These are phyloP conservation scores for Candida dubliniensis DNA, from an alignment of 1,139 yeast species.

Conservation along the genomic window DNA sequence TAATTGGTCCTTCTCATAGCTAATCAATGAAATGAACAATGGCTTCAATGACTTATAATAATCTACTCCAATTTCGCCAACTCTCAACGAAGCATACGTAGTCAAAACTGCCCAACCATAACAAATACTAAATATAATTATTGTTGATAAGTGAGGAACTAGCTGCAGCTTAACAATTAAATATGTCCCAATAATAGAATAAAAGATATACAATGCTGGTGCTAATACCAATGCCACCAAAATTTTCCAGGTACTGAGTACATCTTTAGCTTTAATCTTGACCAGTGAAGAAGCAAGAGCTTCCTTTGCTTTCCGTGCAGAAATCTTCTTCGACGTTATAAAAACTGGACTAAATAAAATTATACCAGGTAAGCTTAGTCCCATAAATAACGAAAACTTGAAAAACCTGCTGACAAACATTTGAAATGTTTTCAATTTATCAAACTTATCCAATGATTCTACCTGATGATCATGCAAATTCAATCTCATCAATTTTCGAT, in stretches of 20 bases:
- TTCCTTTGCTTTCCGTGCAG: conserved; percentile 37
- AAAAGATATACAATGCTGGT: conserved; percentile 42
- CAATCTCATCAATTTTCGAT: conserved; percentile 30
- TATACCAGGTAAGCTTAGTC: conserved; percentile 43
- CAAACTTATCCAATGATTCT: conserved; percentile 30
- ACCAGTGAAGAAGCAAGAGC: conserved; percentile 46
- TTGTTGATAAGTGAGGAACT: conserved; percentile 8
- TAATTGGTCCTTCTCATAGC: conserved; percentile 40
- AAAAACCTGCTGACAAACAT: conserved; percentile 30
- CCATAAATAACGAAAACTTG: conserved; percentile 34
- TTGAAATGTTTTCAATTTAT: conserved; percentile 27
- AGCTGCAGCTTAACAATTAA: conserved; percentile 24
- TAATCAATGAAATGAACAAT: conserved; percentile 35
- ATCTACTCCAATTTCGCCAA: conserved; percentile 45
- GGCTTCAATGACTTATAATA: conserved; percentile 42
- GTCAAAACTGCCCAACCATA: conserved; percentile 44
- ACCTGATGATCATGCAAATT: conserved; percentile 50
- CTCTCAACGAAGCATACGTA: conserved; percentile 43
- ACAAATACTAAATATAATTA: conserved; percentile 29
- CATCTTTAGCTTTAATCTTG: conserved; percentile 47
- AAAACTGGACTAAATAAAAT: conserved; percentile 48
- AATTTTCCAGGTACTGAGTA: conserved; percentile 49
- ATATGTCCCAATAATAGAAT: conserved; percentile 39
- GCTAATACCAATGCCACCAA: conserved; percentile 47
- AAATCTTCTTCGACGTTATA: conserved; percentile 35